A percentile compares a stretch with the other conserved stretches of the same genome.
These are phyloP conservation scores for Sporisorium scitamineum DNA, from an alignment of 1,284 basidiomycete species.

Conservation along the genomic window DNA sequence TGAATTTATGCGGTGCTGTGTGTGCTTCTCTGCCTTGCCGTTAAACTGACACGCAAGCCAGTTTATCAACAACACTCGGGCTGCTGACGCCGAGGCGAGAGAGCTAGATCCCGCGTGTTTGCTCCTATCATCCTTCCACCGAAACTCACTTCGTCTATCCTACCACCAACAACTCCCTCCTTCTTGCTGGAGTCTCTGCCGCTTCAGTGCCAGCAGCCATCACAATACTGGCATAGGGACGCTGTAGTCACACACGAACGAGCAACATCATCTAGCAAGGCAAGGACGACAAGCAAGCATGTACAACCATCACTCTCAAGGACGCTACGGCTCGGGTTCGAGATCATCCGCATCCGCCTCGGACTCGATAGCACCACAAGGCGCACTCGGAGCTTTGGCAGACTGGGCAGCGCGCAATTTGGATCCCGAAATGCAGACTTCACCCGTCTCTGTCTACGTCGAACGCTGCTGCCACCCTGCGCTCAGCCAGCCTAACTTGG, in stretches of 20 bases:
- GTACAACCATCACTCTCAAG: conserved; percentile 51
- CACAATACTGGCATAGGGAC: neutral
- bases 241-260: no score
- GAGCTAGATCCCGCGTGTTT: neutral
- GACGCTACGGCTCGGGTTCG: conserved; percentile 32
- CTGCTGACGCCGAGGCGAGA: neutral
- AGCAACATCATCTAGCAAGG: no score
- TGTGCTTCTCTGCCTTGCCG: neutral
- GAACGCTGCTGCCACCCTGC: conserved; percentile 88
- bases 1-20: neutral
- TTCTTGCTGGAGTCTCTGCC: neutral
- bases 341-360: conserved; percentile 26
- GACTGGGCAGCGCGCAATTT: conserved; percentile 63
- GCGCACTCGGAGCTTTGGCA: conserved; percentile 50
- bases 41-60: conserved; percentile 1
- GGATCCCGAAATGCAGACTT: conserved; percentile 54
- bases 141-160: no score
- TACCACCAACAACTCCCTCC: neutral
- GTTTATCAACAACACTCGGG: neutral
- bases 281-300: conserved; percentile 9
- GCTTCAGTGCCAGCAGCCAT: neutral
- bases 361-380: conserved; percentile 36
- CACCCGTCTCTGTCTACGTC: conserved; percentile 56
- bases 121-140: neutral
- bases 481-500: conserved; percentile 88